phyloP scores from a whole-genome alignment of 345 rosid genomes.

The Salix suchowensis region DNA sequence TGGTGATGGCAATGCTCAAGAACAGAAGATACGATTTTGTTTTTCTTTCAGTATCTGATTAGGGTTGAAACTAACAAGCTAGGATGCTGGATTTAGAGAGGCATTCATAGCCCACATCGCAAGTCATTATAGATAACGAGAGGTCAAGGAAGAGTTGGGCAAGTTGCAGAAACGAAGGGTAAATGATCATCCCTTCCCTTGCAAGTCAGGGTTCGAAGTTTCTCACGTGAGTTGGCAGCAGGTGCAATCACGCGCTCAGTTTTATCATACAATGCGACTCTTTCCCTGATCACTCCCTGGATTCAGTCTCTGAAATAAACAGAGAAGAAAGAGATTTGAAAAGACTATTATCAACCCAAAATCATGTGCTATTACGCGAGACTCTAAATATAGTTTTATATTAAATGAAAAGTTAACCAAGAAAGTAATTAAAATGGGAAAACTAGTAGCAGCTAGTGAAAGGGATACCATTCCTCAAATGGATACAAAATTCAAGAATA shows the following conservation, averaged over 20 bases:
- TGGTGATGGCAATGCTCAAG: background rate
- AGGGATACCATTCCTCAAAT: background rate
- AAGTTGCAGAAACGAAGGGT: background rate
- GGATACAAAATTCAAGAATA: background rate
- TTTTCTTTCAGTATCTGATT: background rate
- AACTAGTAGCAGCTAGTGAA: too few species aligned
- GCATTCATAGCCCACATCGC: background rate
- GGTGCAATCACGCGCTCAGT: background rate
- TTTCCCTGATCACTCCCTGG: background rate
- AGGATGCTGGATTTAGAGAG: background rate
- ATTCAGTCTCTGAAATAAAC: background rate
- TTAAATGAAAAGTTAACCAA: too few species aligned
- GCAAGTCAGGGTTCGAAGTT: background rate
- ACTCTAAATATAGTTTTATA: too few species aligned
- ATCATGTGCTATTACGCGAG: too few species aligned
- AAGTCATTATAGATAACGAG: background rate
- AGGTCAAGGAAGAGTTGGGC: background rate
- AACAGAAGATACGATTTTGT: background rate
- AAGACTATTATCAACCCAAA: too few species aligned
- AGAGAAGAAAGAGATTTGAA: background rate
- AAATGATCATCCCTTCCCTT: constrained; percentile 3
- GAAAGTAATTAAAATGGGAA: background rate
- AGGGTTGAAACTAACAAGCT: background rate
- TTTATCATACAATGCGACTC: background rate
- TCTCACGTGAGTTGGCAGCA: background rate